Evolutionary conservation across 345 rosid species (phyloP).

Genomic region (Cardamine resedifolia): DNA sequence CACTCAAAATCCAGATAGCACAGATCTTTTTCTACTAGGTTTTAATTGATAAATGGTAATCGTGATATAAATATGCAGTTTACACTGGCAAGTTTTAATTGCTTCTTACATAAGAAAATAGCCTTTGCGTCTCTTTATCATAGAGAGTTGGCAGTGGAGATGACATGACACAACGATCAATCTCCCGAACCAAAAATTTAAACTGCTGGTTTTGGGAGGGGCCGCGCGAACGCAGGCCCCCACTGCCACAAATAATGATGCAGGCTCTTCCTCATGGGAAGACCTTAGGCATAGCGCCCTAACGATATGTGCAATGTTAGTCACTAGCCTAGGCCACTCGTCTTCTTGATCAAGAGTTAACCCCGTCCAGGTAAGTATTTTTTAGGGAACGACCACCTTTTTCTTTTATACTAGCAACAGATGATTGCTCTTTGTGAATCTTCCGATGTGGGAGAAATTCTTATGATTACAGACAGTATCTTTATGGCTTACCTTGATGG

Average conservation of each 20-base stretch:
- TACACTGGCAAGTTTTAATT: too few relatives aligned
- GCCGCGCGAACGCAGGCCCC: constrained; percentile 66
- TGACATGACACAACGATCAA: too few relatives aligned
- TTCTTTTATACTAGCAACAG: background rate
- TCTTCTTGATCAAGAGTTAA: constrained; percentile 33
- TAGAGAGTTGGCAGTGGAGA: too few relatives aligned
- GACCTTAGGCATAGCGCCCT: constrained; percentile 40
- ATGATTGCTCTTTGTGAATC: background rate
- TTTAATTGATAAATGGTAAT: too few relatives aligned
- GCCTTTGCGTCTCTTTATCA: too few relatives aligned
- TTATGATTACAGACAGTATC: background rate
- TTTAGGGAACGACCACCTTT: rapidly evolving
- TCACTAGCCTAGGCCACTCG: constrained; percentile 40
- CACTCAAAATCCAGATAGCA: too few relatives aligned
- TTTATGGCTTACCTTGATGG: constrained; percentile 1
- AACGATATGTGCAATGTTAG: constrained; percentile 33
- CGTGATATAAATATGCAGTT: too few relatives aligned
- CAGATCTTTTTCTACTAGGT: too few relatives aligned
- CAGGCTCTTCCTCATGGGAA: constrained; percentile 52
- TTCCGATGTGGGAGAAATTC: constrained; percentile 18
- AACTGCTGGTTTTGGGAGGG: background rate
- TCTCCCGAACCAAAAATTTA: background rate
- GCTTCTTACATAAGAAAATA: too few relatives aligned
- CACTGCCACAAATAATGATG: constrained; percentile 53
- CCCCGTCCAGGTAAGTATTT: constrained; percentile 42